These are phyloP conservation scores for Triticum timopheevii DNA, from an alignment of 176 grass and related monocot species.

Conservation along the genomic window DNA sequence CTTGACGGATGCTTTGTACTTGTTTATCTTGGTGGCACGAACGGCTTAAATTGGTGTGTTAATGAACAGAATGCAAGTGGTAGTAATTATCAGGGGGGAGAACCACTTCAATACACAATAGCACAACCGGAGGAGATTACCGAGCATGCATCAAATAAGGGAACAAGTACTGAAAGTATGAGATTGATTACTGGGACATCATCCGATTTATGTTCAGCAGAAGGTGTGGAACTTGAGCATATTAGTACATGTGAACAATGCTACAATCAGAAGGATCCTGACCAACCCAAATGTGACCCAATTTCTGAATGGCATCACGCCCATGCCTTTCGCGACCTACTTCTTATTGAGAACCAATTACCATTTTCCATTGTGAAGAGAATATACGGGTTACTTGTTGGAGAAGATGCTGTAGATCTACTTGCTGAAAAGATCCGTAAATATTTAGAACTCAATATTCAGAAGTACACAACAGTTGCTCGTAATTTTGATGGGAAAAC, in stretches of 20 bases:
- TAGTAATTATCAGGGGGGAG: neutral
- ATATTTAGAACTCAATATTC: neutral
- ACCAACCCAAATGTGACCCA: neutral
- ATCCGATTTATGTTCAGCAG: neutral
- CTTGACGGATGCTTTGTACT: conserved; percentile 1
- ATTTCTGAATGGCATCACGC: neutral
- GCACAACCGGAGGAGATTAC: neutral
- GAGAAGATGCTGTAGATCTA: neutral
- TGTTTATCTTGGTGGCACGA: neutral
- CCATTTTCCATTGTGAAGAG: neutral
- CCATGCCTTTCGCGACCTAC: neutral
- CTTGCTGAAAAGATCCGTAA: neutral
- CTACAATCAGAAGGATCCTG: neutral
- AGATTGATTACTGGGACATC: neutral
- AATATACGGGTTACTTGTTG: neutral
- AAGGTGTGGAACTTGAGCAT: neutral
- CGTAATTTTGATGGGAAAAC: neutral
- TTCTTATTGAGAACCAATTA: neutral
- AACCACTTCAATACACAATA: neutral
- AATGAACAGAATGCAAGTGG: neutral
- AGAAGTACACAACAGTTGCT: neutral
- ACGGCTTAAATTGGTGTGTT: neutral
- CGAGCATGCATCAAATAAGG: neutral
- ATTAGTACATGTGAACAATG: neutral
- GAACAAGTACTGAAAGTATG: neutral